Evolutionary conservation across 1,284 basidiomycete species (phyloP).

Genomic region (Fomitopsis palustris): DNA sequence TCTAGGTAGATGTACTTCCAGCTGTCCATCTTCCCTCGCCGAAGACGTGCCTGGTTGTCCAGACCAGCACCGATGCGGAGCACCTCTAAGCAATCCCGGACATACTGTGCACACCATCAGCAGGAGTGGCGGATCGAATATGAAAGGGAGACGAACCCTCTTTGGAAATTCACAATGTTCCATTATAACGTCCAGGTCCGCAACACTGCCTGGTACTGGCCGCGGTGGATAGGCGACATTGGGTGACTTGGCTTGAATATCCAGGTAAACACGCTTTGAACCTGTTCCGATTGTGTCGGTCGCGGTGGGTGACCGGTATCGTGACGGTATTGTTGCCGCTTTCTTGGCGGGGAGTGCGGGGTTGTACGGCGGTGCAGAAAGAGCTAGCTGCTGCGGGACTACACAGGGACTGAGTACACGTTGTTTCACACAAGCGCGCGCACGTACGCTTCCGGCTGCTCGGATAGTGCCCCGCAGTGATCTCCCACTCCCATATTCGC

Average conservation of each 20-base stretch:
- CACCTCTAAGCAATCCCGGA: slow-evolving; percentile 75
- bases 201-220: slow-evolving; percentile 75
- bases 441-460: slow-evolving; percentile 69
- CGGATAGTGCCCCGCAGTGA: slow-evolving; percentile 88
- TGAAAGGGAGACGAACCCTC: slow-evolving; percentile 50
- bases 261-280: slow-evolving; percentile 72
- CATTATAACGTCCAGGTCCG: slow-evolving; percentile 86
- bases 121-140: neutral
- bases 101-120: slow-evolving; percentile 43
- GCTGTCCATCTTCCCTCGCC: slow-evolving; percentile 54
- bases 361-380: slow-evolving; percentile 59
- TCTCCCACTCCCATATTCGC: slow-evolving; percentile 92
- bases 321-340: slow-evolving; percentile 38
- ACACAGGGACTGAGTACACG: slow-evolving; percentile 9
- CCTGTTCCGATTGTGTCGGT: slow-evolving; percentile 63
- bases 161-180: slow-evolving; percentile 86
- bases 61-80: slow-evolving; percentile 64
- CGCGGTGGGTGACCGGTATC: slow-evolving; percentile 38
- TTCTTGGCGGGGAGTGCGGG: slow-evolving; percentile 63
- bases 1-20: slow-evolving; percentile 70
- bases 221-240: slow-evolving; percentile 77
- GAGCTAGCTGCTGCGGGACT: slow-evolving; percentile 74
- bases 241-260: slow-evolving; percentile 55
- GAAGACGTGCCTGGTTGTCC: slow-evolving; percentile 54
- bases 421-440: slow-evolving; percentile 1